Percentiles rank a stretch among this genome's conserved stretches.
Conservation (phyloP, 805 yeast genomes). For the Pichia insulana region DNA sequence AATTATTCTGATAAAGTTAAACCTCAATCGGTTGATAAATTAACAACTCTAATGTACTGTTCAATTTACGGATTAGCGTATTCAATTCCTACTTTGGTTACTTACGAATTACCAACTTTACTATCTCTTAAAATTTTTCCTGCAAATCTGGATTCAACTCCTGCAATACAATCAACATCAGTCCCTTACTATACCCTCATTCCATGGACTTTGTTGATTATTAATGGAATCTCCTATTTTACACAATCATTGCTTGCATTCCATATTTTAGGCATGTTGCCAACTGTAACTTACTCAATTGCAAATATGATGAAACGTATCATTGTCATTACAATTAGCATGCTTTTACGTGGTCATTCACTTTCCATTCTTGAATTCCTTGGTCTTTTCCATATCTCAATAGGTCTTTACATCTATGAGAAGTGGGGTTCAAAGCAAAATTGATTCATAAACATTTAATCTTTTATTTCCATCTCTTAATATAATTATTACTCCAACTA, state of each 20-base stretch:
- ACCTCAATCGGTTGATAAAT: conserved; percentile 51
- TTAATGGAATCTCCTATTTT: conserved; percentile 73
- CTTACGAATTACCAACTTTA: conserved; percentile 43
- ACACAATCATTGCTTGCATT: conserved; percentile 74
- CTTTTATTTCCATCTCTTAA: neutral
- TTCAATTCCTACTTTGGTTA: conserved; percentile 66
- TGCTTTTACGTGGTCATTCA: conserved; percentile 47
- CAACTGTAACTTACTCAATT: conserved; percentile 79
- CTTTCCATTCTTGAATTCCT: conserved; percentile 38
- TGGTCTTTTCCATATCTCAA: conserved; percentile 43
- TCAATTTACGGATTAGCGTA: conserved; percentile 62
- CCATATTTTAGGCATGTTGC: conserved; percentile 69
- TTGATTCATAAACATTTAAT: neutral
- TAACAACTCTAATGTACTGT: conserved; percentile 74
- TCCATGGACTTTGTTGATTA: conserved; percentile 40
- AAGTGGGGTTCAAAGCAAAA: conserved; percentile 37
- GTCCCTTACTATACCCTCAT: conserved; percentile 20
- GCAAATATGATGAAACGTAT: conserved; percentile 85
- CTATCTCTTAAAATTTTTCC: conserved; percentile 8
- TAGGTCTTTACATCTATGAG: conserved; percentile 57
- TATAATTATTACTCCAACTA: neutral
- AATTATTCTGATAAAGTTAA: neutral
- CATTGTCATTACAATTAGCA: conserved; percentile 73
- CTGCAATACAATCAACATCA: conserved; percentile 1
- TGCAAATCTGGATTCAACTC: conserved; percentile 5